phyloP scores from a whole-genome alignment of 805 yeast species.

The Maudiozyma pseudohumilis region DNA sequence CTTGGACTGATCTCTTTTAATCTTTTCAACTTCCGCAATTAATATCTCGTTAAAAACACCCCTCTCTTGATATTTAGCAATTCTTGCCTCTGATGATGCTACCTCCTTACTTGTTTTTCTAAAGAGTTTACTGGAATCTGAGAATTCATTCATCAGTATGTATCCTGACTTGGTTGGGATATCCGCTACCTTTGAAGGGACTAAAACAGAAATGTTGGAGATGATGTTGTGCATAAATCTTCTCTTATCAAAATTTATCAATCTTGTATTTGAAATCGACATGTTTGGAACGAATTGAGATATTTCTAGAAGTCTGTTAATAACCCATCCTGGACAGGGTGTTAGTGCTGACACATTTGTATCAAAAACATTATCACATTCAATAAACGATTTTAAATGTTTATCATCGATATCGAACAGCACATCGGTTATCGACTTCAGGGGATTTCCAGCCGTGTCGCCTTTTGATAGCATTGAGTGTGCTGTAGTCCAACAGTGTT shows the following conservation, averaged over 20 bases:
- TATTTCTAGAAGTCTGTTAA: slow-evolving; percentile 68
- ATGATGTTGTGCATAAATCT: slow-evolving; percentile 57
- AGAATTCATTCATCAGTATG: slow-evolving; percentile 19
- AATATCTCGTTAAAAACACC: slow-evolving; percentile 40
- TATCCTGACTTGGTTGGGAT: slow-evolving; percentile 9
- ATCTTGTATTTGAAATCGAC: slow-evolving; percentile 49
- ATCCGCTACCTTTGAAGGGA: slow-evolving; percentile 14
- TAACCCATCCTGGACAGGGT: slow-evolving; percentile 89
- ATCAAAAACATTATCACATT: slow-evolving; percentile 28
- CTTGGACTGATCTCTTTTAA: slow-evolving; percentile 42
- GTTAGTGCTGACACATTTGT: slow-evolving; percentile 39
- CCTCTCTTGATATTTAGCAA: slow-evolving; percentile 28
- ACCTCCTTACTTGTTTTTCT: slow-evolving; percentile 28
- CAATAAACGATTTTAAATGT: slow-evolving; percentile 24
- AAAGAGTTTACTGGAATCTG: slow-evolving; percentile 23
- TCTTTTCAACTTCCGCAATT: slow-evolving; percentile 40
- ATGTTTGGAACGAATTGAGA: slow-evolving; percentile 72
- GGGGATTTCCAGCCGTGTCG: slow-evolving; percentile 10
- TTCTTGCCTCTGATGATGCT: slow-evolving; percentile 36
- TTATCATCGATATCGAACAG: slow-evolving; percentile 14
- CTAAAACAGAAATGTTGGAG: slow-evolving; percentile 41
- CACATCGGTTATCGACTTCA: slow-evolving; percentile 24
- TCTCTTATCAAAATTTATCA: slow-evolving; percentile 80
- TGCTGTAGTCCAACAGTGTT: slow-evolving; percentile 59
- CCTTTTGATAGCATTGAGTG: slow-evolving; percentile 23